Conservation (phyloP, 192 early-diverging fungal species). For the Coemansia sp. region DNA sequence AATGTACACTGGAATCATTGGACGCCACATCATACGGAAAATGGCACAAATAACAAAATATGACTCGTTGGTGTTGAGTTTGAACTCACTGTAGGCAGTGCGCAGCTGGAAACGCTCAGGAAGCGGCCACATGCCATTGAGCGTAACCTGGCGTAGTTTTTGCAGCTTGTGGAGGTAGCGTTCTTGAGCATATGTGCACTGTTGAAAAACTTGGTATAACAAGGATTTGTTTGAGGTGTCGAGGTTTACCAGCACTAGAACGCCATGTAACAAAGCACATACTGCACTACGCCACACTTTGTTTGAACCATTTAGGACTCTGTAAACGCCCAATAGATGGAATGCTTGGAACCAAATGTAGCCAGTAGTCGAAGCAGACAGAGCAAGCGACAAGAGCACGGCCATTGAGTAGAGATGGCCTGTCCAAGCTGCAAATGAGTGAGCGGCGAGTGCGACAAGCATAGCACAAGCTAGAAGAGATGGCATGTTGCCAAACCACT, state of each 20-base stretch:
- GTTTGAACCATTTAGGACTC: neutral
- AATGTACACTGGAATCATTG: conserved; percentile 34
- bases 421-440: neutral
- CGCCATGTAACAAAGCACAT: neutral
- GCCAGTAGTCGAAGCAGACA: neutral
- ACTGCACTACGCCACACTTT: neutral
- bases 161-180: neutral
- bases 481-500: neutral
- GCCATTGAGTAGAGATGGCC: neutral
- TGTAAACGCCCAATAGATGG: neutral
- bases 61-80: conserved; percentile 27
- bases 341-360: neutral
- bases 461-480: neutral
- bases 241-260: neutral
- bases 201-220: neutral
- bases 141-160: neutral
- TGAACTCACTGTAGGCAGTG: neutral
- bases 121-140: neutral
- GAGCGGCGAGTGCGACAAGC: neutral
- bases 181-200: neutral
- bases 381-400: neutral
- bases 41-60: conserved; percentile 40
- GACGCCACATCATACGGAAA: conserved; percentile 36
- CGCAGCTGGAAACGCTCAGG: conserved; percentile 1
- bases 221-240: neutral